phyloP scores from a whole-genome alignment of 1,284 basidiomycete genomes.

The Violaceomyces palustris region DNA sequence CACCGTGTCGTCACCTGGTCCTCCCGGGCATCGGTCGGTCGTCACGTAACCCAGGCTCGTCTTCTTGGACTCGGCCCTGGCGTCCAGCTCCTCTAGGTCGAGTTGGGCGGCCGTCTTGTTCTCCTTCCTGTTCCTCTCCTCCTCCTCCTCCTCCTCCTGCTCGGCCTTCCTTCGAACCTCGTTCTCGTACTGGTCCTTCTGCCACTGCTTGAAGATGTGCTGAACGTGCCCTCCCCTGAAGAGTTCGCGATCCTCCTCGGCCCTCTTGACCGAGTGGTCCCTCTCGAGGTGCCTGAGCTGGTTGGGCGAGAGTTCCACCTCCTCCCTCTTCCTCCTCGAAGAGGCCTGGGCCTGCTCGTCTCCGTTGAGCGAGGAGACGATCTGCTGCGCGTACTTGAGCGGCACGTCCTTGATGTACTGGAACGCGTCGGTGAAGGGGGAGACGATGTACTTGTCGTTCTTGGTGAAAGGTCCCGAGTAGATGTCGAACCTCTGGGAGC shows the following conservation, averaged over 20 bases:
- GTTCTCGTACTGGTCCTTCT: slow-evolving; percentile 7
- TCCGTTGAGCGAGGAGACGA: slow-evolving; percentile 30
- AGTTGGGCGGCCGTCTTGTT: not conserved
- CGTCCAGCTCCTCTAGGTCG: slow-evolving; percentile 10
- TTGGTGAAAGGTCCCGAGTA: slow-evolving; percentile 42
- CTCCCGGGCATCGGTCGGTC: slow-evolving; percentile 27
- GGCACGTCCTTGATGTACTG: slow-evolving; percentile 41
- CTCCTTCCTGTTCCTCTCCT: no score
- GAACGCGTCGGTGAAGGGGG: slow-evolving; percentile 46
- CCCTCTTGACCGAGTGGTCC: no score
- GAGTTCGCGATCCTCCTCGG: slow-evolving; percentile 10
- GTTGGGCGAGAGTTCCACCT: no score
- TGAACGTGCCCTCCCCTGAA: slow-evolving; percentile 22
- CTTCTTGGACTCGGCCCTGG: slow-evolving; percentile 5
- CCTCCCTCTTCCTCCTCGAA: slow-evolving; percentile 6
- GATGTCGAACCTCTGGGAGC: slow-evolving; percentile 45
- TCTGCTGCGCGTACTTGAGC: slow-evolving; percentile 30
- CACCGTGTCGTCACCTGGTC: slow-evolving; percentile 42
- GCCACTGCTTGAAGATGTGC: slow-evolving; percentile 29
- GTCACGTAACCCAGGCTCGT: slow-evolving; percentile 49
- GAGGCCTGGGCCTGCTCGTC: slow-evolving; percentile 6
- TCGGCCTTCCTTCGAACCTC: not conserved
- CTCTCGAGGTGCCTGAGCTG: no score
- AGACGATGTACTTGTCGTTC: slow-evolving; percentile 48
- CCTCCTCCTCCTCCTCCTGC: not conserved